Base-by-base conservation (phyloP, 345 rosid species). In the Eucalyptus victrix region DNA sequence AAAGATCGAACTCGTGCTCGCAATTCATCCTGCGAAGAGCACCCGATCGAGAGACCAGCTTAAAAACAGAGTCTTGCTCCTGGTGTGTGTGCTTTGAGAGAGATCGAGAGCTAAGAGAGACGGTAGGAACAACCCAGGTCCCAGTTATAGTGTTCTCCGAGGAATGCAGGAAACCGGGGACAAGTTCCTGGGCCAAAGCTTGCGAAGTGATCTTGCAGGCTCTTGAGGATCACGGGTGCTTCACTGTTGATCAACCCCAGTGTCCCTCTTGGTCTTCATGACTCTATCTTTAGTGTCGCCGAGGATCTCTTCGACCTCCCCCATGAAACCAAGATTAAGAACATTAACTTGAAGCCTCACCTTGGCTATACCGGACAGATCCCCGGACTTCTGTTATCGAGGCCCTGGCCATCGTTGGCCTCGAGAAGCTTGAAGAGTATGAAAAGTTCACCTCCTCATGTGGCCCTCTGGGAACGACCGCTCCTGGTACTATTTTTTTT, bases 401-500 rank as follows among this genome's bases (percentile, higher is more conserved):
- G 91, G 90, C 93, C 86, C 76, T 92, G 92, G 93, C 92, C 65
- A 88, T 95, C 5, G 91, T 88, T 14, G 81, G 89, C 87, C 91
- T 86, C 21, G 87, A 87, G 14, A 89, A 88, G 50, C 86, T 87
- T 24, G 92, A 91, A 54, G 90, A 87, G 49, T 89, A 90, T 58
- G 72, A 89, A 15, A 88, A 51, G 10, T 93, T 95, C 88, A 86
- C 94, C 34, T 86, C 86, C 89, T 92, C 88, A 90, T 95, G 93
- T 93, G 95, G 93, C 95, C 95, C 42, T 54, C 87, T 23, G 94
- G 94, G 50, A 92, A 93, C 30, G 88, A 91, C 24, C 60, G 21
- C 7, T 93, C 93, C 88, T 91, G 92, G 94, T 93, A 90, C 47
- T 94, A 89, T 21, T 2, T 32, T 5, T 40, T 4, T 88, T 42